Conservation (phyloP, 768 basidiomycete species). For the Mycena metata region DNA sequence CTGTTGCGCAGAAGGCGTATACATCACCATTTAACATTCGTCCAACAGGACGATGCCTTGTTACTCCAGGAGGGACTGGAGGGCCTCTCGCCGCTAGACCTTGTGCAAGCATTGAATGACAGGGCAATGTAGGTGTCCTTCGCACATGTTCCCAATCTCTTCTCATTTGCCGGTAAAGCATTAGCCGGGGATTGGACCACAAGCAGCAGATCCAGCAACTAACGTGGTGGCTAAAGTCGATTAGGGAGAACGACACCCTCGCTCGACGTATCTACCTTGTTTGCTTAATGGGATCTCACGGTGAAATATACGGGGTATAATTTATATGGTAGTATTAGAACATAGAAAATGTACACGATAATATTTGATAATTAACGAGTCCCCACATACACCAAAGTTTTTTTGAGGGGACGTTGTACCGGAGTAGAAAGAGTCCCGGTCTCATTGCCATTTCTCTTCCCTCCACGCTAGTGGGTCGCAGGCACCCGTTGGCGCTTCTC, state of each 20-base stretch:
- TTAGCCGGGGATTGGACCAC: conserved; percentile 55
- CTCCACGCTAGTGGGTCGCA: too few species aligned
- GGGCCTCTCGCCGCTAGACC: conserved; percentile 64
- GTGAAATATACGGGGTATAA: conserved; percentile 17
- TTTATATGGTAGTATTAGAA: not conserved
- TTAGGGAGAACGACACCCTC: conserved; percentile 55
- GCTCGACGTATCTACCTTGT: conserved; percentile 67
- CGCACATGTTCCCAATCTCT: conserved; percentile 5
- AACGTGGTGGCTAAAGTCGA: conserved; percentile 74
- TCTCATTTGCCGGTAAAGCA: conserved; percentile 40
- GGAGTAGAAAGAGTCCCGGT: too few species aligned
- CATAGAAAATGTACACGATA: conserved; percentile 36
- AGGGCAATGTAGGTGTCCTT: conserved; percentile 77
- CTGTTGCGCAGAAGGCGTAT: conserved; percentile 60
- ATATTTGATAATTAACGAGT: conserved; percentile 36
- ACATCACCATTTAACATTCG: conserved; percentile 55
- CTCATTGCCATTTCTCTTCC: too few species aligned
- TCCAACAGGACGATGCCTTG: conserved; percentile 76
- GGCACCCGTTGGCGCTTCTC: too few species aligned
- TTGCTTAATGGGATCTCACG: conserved; percentile 32
- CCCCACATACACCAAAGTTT: too few species aligned
- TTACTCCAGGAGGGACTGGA: conserved; percentile 64
- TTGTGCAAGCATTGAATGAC: conserved; percentile 77
- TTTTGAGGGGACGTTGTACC: too few species aligned
- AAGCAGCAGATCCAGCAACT: conserved; percentile 65